Evolutionary conservation across 2,329 filamentous ascomycete species (phyloP).

Genomic region (Elsinoe ampelina): DNA sequence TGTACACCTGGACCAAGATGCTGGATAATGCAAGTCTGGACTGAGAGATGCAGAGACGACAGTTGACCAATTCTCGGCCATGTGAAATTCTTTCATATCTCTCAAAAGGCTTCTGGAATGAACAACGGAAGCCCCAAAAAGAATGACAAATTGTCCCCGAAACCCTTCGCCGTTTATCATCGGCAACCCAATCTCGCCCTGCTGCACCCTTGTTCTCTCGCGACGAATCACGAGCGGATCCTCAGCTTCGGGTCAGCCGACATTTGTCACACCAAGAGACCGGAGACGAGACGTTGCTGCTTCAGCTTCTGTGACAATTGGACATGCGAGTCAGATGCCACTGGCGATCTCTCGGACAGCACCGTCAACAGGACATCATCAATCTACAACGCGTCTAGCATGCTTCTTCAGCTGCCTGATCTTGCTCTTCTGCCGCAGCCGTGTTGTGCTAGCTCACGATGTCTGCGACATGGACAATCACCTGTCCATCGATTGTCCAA

Average conservation of each 20-base stretch:
- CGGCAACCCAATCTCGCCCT: conserved; percentile 7
- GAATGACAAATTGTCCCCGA: conserved; percentile 1
- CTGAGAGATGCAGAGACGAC: background rate
- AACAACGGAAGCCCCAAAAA: background rate
- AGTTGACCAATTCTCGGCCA: background rate
- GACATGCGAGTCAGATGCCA: conserved; percentile 4
- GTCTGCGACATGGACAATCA: background rate
- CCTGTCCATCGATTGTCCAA: background rate
- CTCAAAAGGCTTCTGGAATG: background rate
- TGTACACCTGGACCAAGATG: background rate
- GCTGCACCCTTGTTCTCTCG: background rate
- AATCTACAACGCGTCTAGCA: background rate
- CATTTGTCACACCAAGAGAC: conserved; percentile 11
- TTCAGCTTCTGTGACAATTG: background rate
- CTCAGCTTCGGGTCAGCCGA: background rate
- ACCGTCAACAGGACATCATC: background rate
- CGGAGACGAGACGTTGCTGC: background rate
- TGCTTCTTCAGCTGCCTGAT: conserved; percentile 7
- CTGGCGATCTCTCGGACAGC: conserved; percentile 1
- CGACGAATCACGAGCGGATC: background rate
- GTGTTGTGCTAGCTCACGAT: background rate
- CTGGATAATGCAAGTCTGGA: background rate
- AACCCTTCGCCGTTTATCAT: conserved; percentile 8
- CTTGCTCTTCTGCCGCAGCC: background rate
- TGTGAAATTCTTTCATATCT: background rate